Base-by-base conservation (phyloP, 345 rosid species). In the Gynandropsis gynandra region DNA sequence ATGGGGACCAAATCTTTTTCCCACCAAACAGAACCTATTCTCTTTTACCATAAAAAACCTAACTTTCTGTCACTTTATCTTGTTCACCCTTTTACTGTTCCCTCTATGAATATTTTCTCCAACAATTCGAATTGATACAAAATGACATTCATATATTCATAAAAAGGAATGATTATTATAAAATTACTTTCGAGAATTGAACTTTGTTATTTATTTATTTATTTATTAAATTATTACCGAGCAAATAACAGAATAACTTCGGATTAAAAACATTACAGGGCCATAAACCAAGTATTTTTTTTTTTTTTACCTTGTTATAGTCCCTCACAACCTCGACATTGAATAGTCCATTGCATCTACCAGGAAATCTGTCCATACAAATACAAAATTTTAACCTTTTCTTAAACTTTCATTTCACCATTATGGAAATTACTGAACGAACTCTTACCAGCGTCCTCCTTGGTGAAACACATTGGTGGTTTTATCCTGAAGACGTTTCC, bases 401-500 rank as follows among this genome's bases (percentile, higher is more conserved):
- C 44, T 18, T 52, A 44, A 7, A 39, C 7, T 37, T 24, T 19
- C 17, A 27, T 21, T 16, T 1, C 16, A 27, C 19, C 27, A 50
- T n/a, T 20, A 1, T 17, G 29, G 43, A 31, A 47, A 40, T 16
- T 9, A 42, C 3, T 36, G 40, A 9, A 36, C 14, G 12, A 36
- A 9, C 40, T n/a, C 3, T 48, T 77, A 79, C 97, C 97, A 33
- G 95, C 90, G 75, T 92, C 97, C 17, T 82, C 86, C 72, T 81
- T 85, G 54, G 82, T 72, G 68, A 85, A 92, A 66, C 98, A 85
- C 98, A 85, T 85, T 0, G 97, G 98, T 15, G 98, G 94, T 54
- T 85, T 87, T 61, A 92, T 75, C 62, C 95, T 80, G 74, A 92
- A 85, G 50, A 85, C 93, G 21, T 76, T 92, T 21, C 94, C 97